Evolutionary conservation across 2,329 filamentous ascomycete species (phyloP), one percentile per base, ranked within the genome.

Genomic region (Ophiocordyceps camponoti-floridani): DNA sequence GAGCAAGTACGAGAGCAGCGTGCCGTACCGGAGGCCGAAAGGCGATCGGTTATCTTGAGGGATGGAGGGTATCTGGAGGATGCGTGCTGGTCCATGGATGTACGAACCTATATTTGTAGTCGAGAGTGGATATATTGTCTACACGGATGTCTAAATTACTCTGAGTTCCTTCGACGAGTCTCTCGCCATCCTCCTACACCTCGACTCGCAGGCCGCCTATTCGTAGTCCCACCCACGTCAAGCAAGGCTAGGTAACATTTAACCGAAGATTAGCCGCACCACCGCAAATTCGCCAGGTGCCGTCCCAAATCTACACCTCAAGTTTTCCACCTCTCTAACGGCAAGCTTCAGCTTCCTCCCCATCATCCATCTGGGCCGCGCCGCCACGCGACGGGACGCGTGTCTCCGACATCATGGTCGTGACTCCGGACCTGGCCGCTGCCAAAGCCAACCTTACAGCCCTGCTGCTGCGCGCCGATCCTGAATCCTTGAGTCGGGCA

Each of bases 1-100:
- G 70, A 83, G 85, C 60, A 94, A 94, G 65, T 96, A 93, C 62
- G 88, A 96, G 66, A 80, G 83, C 30, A 69, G 68, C 44, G 70
- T 75, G 52, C 82, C 87, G 45, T 96, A 81, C 62, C 68, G 75
- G 53, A 82, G 81, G 63, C 75, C 70, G 48, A 93, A 86, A 60
- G 91, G 91, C 4, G 88, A 96, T 65, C 73, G 91, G 31, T 93
- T 98, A 56, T 74, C 83, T 38, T 75, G 23, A 13, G 27, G 12
- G 40, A n/a, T 10, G 11, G 30, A 18, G 14, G 28, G 30, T 4
- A 30, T 23, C 23, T 23, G 23, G n/a, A 35, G 30, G 31, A 23
- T 23, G 18, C 16, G 30, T 14, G 7, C 7, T 10, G 16, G 16
- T 9, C 40, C 37, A 41, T 49, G 47, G 49, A 49, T 12, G 28